phyloP scores from a whole-genome alignment of 768 basidiomycete genomes.

The Trametes cinnabarina region DNA sequence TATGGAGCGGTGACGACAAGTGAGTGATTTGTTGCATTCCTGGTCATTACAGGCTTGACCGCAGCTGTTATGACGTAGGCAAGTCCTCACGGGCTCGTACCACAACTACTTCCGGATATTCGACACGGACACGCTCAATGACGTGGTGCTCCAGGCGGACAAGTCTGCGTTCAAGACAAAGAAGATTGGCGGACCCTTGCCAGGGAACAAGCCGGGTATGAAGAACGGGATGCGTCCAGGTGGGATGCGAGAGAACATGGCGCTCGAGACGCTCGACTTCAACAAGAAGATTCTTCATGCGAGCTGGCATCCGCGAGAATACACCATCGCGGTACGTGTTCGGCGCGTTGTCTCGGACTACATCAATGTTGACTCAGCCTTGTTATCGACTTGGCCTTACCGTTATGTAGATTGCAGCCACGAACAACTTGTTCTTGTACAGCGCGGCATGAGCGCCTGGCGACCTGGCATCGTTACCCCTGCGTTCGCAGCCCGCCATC shows the following conservation, averaged over 20 bases:
- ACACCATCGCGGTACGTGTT: constrained; percentile 90
- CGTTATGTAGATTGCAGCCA: constrained; percentile 83
- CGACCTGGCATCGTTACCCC: background rate
- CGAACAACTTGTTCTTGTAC: constrained; percentile 92
- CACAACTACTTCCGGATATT: constrained; percentile 99
- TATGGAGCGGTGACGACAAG: constrained; percentile 96
- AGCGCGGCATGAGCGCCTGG: constrained; percentile 48
- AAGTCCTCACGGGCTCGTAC: constrained; percentile 98
- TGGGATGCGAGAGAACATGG: constrained; percentile 83
- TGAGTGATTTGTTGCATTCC: constrained; percentile 40
- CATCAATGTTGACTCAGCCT: constrained; percentile 1
- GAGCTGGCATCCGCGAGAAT: constrained; percentile 97
- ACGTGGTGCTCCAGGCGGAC: constrained; percentile 95
- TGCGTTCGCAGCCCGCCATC: background rate
- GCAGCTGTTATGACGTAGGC: constrained; percentile 46
- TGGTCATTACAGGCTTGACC: background rate
- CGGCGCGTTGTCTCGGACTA: background rate
- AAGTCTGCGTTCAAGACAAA: constrained; percentile 99
- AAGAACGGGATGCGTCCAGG: constrained; percentile 78
- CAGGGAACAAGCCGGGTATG: constrained; percentile 62
- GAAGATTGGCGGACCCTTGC: constrained; percentile 88
- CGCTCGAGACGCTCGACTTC: constrained; percentile 83
- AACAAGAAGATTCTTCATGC: constrained; percentile 97
- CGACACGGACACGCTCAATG: constrained; percentile 80
- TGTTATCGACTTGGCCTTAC: no score